phyloP scores from a whole-genome alignment of 164 flowering plant genomes.

The Chimonanthus salicifolius region DNA sequence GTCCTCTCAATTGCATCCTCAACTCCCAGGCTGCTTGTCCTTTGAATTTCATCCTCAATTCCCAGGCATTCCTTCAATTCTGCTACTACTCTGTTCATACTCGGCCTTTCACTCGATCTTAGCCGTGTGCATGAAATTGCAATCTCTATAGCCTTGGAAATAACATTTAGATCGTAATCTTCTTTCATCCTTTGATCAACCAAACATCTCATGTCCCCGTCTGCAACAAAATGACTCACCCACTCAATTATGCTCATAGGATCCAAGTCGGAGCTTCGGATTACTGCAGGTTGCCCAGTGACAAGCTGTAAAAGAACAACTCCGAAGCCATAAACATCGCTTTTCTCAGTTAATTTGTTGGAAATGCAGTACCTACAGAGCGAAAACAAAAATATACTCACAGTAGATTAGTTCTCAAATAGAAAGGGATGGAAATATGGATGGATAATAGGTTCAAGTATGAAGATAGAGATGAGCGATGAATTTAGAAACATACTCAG shows the following conservation, averaged over 20 bases:
- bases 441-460: neutral
- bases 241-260: no score
- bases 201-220: no score
- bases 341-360: no score
- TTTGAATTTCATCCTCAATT: conserved; percentile 7
- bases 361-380: no score
- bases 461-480: neutral
- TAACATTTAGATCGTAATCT: conserved; percentile 14
- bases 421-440: no score
- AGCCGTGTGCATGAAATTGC: conserved; percentile 39
- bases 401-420: no score
- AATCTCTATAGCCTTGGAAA: conserved; percentile 35
- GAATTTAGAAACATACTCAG: conserved; percentile 37
- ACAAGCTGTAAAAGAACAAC: no score
- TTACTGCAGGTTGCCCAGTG: neutral
- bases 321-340: no score
- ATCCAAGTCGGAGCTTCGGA: neutral
- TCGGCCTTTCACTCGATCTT: neutral
- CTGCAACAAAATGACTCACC: no score
- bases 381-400: no score
- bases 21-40: neutral
- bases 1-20: no score
- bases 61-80: conserved; percentile 20
- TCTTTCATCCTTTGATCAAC: no score
- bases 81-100: conserved; percentile 6